Evolutionary conservation across 2,329 filamentous ascomycete genomes (phyloP), one percentile per base, ranked within the genome.

Genomic region (Ophiostoma piceae): DNA sequence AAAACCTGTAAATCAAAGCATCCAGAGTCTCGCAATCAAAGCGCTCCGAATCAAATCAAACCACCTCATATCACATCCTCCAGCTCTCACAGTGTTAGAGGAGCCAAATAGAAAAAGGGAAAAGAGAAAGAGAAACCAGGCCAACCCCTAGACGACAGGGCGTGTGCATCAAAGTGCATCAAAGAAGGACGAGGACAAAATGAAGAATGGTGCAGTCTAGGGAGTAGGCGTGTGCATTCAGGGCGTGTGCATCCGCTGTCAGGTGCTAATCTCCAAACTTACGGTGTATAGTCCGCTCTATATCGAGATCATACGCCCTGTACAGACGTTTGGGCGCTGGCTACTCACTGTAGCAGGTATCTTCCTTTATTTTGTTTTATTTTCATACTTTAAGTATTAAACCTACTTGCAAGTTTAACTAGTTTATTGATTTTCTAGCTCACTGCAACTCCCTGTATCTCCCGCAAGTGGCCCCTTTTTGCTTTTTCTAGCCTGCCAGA

Each of bases 371-470:
- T 2, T 26, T 4, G 47, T 16, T 22, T n/a, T 54, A 22, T n/a
- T 54, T 22, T 19, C 16, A 22, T 11, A 60, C 6, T 12, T 12
- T 35, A 8, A 19, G 7, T 3, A 64, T 12, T 32, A 64, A 35
- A 64, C 29, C 57, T 57, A 22, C 51, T 57, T 11, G 2, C 22
- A 26, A 57, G 51, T 57, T 57, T 54, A n/a, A 54, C 19, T 3
- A 11, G 22, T 4, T 11, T 11, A 57, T 26, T 57, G n/a, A 12
- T 57, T 57, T 14, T 57, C 51, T 57, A 57, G 51, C 57, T 64
- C 57, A 32, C 29, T n/a, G 29, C 29, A 37, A 35, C 60, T 64
- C 60, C 60, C 60, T 64, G 60, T 64, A 64, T 64, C 60, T 64
- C 32, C 60, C 60, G 60, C 60, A 64, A 64, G 29, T 32, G 16